These are phyloP conservation scores for Dimargaris cristalligena DNA, from an alignment of 192 early-diverging fungal genomes.

Conservation along the genomic window DNA sequence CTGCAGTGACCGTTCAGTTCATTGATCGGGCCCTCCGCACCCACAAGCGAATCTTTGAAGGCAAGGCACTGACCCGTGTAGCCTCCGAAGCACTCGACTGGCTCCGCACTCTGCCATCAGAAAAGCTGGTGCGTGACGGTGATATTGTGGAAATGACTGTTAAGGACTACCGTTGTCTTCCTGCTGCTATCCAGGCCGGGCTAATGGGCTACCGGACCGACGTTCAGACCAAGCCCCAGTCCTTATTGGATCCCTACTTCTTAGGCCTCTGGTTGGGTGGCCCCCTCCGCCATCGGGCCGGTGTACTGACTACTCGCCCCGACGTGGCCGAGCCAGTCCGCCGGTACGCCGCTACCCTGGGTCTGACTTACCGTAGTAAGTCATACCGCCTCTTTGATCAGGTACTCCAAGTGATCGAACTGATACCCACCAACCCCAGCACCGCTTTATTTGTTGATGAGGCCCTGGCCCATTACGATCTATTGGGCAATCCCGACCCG, in stretches of 20 bases:
- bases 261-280: conserved; percentile 7
- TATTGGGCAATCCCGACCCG: not conserved
- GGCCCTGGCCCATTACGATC: too few relatives aligned
- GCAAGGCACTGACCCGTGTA: not conserved
- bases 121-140: not conserved
- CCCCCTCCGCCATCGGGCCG: not conserved
- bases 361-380: not conserved
- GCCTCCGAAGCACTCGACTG: not conserved
- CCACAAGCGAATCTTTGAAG: not conserved
- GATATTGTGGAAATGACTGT: conserved; percentile 10
- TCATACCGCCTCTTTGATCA: too few relatives aligned
- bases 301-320: not conserved
- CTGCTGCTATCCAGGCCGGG: not conserved
- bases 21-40: not conserved
- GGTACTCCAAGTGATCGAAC: too few relatives aligned
- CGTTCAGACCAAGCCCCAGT: not conserved
- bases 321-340: not conserved
- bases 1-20: not conserved
- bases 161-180: not conserved
- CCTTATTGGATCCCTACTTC: conserved; percentile 3
- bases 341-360: not conserved
- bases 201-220: conserved; percentile 2
- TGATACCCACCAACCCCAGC: too few relatives aligned
- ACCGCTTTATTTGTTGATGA: too few relatives aligned
- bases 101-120: not conserved